Base-by-base conservation (phyloP, 2,329 filamentous ascomycete species). In the Penicillium sp. region DNA sequence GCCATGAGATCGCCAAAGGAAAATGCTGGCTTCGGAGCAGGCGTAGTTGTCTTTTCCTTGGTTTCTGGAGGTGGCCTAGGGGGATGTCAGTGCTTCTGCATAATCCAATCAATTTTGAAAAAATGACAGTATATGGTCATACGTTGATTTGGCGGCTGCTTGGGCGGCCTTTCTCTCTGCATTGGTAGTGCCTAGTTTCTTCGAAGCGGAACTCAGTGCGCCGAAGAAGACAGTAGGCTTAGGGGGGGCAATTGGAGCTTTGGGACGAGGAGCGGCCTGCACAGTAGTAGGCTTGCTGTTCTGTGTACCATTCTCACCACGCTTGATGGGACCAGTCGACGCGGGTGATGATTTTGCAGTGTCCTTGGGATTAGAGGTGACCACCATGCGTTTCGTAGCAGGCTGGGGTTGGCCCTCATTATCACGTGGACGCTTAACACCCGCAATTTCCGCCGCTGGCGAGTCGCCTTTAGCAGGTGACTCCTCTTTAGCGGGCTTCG, bases 1-100 rank as follows among this genome's bases (percentile, higher is more conserved):
- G 73, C 72, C 65, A 77, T 69, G 9, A 74, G 64, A 46, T 74
- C 73, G 38, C 73, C 68, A 55, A 77, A 75, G 4, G 75, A 76
- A 48, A 76, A 76, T 1, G 70, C 56, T 4, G 71, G 69, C 45
- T 71, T 69, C 0, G 69, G 55, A 13, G 68, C 56, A 1, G 63
- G 53, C 2, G 66, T 44, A 9, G 63, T 58, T 4, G 55, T 46
- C 9, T 65, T 60, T 11, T 72, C 65, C 46, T 70, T 69, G 49
- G 66, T 67, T 29, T 67, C 63, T 3, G 61, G 42, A 28, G 66
- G 49, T 35, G 61, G 58, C 49, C 66, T 72, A 29, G 53, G 13
- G 24, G 27, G 13, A 26, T 34, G 38, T 63, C 48, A 62, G 54
- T 46, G 57, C 50, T 6, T 39, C 28, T 11, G 12, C 39, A 13